Percentiles rank a stretch among this genome's conserved stretches.
Conservation (phyloP, 2,329 filamentous ascomycete genomes). For the Periconia digitata region DNA sequence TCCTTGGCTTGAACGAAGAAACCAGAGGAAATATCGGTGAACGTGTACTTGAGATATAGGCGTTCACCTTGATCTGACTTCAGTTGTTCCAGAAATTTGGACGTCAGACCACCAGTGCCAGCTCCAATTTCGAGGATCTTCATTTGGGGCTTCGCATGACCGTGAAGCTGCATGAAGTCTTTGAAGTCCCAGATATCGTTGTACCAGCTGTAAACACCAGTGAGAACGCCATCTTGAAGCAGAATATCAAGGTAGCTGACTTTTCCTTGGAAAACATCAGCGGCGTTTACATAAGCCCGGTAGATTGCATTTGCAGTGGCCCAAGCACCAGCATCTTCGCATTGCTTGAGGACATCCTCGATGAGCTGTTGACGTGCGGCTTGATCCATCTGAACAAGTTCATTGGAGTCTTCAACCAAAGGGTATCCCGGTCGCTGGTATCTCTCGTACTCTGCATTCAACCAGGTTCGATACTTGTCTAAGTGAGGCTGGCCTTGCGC, state of each 20-base stretch:
- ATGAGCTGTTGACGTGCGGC: too few species aligned
- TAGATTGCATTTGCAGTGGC: not conserved
- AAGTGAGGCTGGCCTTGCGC: not conserved
- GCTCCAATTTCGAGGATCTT: conserved; percentile 18
- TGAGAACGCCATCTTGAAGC: not conserved
- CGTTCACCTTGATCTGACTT: not conserved
- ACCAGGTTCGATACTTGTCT: conserved; percentile 2
- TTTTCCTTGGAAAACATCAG: conserved; percentile 1
- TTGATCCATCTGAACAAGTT: not conserved
- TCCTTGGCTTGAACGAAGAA: conserved; percentile 18
- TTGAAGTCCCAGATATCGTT: not conserved
- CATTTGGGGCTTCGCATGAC: conserved; percentile 10
- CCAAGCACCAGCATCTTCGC: not conserved
- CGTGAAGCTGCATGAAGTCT: not conserved
- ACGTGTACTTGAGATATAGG: conserved; percentile 14
- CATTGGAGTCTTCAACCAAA: not conserved
- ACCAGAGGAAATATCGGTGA: conserved; percentile 22
- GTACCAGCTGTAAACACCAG: conserved; percentile 1
- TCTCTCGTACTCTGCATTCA: conserved; percentile 2
- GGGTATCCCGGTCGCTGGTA: not conserved
- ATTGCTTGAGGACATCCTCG: not conserved
- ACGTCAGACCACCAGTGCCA: conserved; percentile 18
- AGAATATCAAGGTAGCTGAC: conserved; percentile 3
- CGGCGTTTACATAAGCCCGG: not conserved
- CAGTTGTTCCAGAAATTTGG: conserved; percentile 7